phyloP scores from a whole-genome alignment of 495 filamentous ascomycete genomes.

The Beverwykella pulmonaria region DNA sequence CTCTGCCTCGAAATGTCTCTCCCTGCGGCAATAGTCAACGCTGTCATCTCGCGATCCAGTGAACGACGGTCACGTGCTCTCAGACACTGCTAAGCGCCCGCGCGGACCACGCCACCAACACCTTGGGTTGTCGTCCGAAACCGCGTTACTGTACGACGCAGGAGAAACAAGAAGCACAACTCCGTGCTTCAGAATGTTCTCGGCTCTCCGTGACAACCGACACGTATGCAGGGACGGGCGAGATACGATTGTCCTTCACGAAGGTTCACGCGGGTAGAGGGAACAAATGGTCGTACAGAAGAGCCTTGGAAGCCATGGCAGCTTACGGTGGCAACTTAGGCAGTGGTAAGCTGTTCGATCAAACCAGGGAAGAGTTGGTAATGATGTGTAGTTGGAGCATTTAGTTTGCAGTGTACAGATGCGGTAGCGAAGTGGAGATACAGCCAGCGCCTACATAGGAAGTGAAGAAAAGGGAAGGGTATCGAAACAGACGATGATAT shows the following conservation, averaged over 20 bases:
- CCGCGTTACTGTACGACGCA: constrained; percentile 16
- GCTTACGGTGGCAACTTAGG: constrained; percentile 2
- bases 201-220: constrained; percentile 12
- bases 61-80: not conserved
- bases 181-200: constrained; percentile 24
- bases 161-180: constrained; percentile 17
- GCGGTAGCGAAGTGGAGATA: not conserved
- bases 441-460: not conserved
- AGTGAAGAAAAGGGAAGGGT: not conserved
- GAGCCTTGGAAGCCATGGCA: constrained; percentile 5
- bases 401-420: not conserved
- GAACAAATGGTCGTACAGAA: not conserved
- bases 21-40: constrained; percentile 10
- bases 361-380: not conserved
- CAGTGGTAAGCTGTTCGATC: constrained; percentile 3
- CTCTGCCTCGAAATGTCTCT: constrained; percentile 28
- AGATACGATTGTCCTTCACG: not conserved
- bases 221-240: constrained; percentile 6
- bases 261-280: not conserved
- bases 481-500: not conserved
- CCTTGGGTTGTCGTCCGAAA: constrained; percentile 6
- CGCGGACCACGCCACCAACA: constrained; percentile 25
- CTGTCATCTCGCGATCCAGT: not conserved
- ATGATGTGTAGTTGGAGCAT: constrained; percentile 10
- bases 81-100: not conserved